Evolutionary conservation across 1,284 basidiomycete genomes (phyloP).

Genomic region (Melampsora occidentalis): DNA sequence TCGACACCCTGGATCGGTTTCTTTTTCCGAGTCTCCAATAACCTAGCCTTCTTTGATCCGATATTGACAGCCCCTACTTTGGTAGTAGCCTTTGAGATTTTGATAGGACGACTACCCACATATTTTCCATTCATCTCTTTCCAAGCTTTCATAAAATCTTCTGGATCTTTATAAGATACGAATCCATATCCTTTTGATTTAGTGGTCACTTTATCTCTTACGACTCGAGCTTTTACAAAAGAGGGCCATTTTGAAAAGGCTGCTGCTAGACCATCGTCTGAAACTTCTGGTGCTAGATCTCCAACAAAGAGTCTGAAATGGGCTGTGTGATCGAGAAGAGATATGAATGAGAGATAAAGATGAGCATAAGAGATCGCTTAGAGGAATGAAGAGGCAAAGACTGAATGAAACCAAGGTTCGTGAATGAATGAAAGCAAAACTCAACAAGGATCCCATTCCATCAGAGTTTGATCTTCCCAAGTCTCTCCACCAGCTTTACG

Average conservation of each 20-base stretch:
- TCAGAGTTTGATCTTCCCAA: constrained; percentile 94
- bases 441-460: constrained; percentile 97
- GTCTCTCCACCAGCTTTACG: constrained; percentile 90
- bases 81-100: constrained; percentile 77
- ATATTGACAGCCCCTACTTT: constrained; percentile 87
- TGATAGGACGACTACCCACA: constrained; percentile 89
- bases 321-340: constrained; percentile 58
- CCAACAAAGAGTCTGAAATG: constrained; percentile 99
- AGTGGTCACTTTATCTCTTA: constrained; percentile 71
- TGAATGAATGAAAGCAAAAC: neutral
- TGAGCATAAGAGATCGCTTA: constrained; percentile 20
- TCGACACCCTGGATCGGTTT: constrained; percentile 44
- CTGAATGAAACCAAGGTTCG: neutral
- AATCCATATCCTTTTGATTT: constrained; percentile 92
- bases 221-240: constrained; percentile 90
- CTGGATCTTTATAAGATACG: constrained; percentile 94
- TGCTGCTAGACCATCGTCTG: constrained; percentile 84
- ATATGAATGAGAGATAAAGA: constrained; percentile 8
- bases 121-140: constrained; percentile 99
- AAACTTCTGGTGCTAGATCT: constrained; percentile 96
- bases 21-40: constrained; percentile 37
- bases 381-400: constrained; percentile 11
- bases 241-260: constrained; percentile 85
- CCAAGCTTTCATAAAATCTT: constrained; percentile 97
- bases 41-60: constrained; percentile 74